phyloP scores from a whole-genome alignment of 768 basidiomycete genomes.

The Sistotremastrum suecicum region DNA sequence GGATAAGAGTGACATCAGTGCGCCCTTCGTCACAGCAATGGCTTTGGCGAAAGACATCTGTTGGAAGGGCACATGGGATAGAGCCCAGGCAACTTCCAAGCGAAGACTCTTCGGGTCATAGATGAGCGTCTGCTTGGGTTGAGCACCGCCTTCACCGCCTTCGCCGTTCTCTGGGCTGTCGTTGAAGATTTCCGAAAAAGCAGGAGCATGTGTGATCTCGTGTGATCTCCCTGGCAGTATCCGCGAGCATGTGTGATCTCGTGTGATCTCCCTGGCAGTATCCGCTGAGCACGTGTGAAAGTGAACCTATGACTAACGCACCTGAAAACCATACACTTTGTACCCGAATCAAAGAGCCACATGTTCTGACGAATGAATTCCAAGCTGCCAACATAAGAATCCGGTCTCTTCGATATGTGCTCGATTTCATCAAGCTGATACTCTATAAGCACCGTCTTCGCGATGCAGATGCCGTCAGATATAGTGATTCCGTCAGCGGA shows the following conservation, averaged over 20 bases:
- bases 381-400: conserved; percentile 35
- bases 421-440: conserved; percentile 35
- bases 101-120: conserved; percentile 28
- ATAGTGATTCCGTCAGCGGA: too few species aligned
- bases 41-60: conserved; percentile 39
- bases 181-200: conserved; percentile 40
- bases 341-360: conserved; percentile 32
- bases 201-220: conserved; percentile 30
- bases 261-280: too few species aligned
- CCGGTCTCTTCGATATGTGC: conserved; percentile 27
- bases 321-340: conserved; percentile 28
- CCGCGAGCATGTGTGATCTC: conserved; percentile 4
- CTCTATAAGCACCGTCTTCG: too few species aligned
- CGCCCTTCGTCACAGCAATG: conserved; percentile 38
- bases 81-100: conserved; percentile 35
- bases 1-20: conserved; percentile 30
- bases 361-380: conserved; percentile 28
- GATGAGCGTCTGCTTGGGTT: conserved; percentile 24
- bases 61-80: conserved; percentile 29
- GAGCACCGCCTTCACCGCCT: conserved; percentile 30
- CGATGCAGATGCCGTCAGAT: too few species aligned
- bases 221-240: too few species aligned
- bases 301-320: too few species aligned
- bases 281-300: too few species aligned
- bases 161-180: conserved; percentile 40